Percentiles rank a stretch among this genome's conserved stretches.
Conservation (phyloP, 306 rosid species). For the Canavalia ensiformis region DNA sequence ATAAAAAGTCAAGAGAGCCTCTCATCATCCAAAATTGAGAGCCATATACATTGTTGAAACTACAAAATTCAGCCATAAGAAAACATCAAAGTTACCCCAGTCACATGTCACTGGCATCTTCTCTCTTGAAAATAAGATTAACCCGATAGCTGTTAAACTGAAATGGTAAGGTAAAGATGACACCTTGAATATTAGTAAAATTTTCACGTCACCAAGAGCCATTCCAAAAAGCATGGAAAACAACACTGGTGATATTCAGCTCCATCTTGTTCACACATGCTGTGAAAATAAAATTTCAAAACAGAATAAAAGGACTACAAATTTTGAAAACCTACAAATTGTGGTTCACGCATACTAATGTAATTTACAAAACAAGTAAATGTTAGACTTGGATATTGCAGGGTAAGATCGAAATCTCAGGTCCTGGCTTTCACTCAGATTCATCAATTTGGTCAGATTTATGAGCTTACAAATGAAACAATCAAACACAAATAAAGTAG, state of each 20-base stretch:
- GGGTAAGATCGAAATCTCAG: neutral
- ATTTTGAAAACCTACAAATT: neutral
- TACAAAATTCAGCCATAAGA: conserved; percentile 1
- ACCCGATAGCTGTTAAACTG: too few species aligned
- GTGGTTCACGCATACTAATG: neutral
- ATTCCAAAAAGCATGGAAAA: conserved; percentile 18
- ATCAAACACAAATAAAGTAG: neutral
- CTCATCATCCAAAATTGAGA: conserved; percentile 12
- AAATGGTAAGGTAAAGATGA: too few species aligned
- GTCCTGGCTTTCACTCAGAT: neutral
- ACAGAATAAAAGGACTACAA: neutral
- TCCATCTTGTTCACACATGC: conserved; percentile 36
- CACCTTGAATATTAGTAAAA: too few species aligned
- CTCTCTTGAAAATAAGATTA: conserved; percentile 1
- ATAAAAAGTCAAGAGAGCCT: neutral
- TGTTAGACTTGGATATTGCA: neutral
- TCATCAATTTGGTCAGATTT: conserved; percentile 21
- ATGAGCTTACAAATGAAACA: conserved; percentile 4
- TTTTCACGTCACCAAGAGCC: neutral
- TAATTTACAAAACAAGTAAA: neutral
- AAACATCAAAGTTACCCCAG: conserved; percentile 4
- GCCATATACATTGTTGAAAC: conserved; percentile 11
- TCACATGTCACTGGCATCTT: neutral
- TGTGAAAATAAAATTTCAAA: conserved; percentile 39
- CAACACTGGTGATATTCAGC: conserved; percentile 26